Conservation (phyloP, 2,329 filamentous ascomycete species). For the Fusarium pseudonygamai region DNA sequence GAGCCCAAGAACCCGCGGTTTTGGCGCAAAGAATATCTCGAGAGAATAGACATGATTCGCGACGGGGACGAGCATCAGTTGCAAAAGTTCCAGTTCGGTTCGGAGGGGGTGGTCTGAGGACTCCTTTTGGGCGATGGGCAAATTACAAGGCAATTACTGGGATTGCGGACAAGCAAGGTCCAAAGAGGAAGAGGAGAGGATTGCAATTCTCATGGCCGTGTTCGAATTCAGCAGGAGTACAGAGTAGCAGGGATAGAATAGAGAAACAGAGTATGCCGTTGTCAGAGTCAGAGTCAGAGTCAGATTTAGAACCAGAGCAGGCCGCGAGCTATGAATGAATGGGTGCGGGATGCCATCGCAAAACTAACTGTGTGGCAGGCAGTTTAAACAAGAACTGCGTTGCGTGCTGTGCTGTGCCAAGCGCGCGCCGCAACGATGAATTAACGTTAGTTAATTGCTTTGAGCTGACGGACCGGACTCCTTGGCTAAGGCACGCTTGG, state of each 20-base stretch:
- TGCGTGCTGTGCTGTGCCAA: conserved; percentile 25
- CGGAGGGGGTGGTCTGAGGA: conserved; percentile 28
- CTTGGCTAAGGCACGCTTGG: conserved; percentile 25
- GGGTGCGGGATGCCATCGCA: conserved; percentile 41
- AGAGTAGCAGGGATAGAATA: not conserved
- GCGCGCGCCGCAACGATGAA: conserved; percentile 26
- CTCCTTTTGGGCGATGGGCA: not conserved
- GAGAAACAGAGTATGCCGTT: conserved; percentile 17
- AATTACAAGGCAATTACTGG: conserved; percentile 1
- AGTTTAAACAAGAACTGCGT: conserved; percentile 26
- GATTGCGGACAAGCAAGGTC: conserved; percentile 30
- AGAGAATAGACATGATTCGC: conserved; percentile 45
- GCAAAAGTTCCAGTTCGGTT: conserved; percentile 12
- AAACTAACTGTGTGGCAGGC: conserved; percentile 35
- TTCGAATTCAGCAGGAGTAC: not conserved
- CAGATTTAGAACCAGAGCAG: conserved; percentile 27
- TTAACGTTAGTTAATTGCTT: conserved; percentile 1
- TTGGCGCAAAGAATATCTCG: conserved; percentile 43
- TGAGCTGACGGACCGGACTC: conserved; percentile 24
- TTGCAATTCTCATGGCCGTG: conserved; percentile 33
- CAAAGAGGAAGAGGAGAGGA: conserved; percentile 6
- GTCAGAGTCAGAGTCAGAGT: not conserved
- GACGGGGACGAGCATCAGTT: conserved; percentile 32
- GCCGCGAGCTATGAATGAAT: conserved; percentile 21
- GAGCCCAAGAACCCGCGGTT: conserved; percentile 62